A percentile compares a stretch with the other conserved stretches of the same genome.
Conservation (phyloP, 495 filamentous ascomycete species). For the Lophium mytilinum region DNA sequence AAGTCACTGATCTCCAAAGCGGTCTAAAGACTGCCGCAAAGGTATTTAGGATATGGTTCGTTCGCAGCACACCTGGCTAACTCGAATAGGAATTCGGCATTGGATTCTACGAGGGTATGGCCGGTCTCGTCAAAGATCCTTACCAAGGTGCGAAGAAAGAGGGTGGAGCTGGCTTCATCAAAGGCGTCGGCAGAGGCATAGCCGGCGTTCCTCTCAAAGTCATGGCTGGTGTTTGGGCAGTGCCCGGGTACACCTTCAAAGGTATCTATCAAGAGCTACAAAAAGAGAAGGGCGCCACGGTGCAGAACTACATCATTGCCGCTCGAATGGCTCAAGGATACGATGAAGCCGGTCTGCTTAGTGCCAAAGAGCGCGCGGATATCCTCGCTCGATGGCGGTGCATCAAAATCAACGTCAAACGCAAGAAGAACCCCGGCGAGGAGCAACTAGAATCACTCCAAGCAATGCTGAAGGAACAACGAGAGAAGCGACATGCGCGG, state of each 20-base stretch:
- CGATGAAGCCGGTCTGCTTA: slow-evolving; percentile 46
- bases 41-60: slow-evolving; percentile 8
- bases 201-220: slow-evolving; percentile 24
- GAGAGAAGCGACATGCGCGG: slow-evolving; percentile 26
- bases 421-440: slow-evolving; percentile 45
- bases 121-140: slow-evolving; percentile 33
- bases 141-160: slow-evolving; percentile 33
- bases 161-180: slow-evolving; percentile 30
- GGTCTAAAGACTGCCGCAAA: slow-evolving; percentile 47
- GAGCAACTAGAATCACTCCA: slow-evolving; percentile 28
- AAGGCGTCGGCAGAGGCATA: slow-evolving; percentile 36
- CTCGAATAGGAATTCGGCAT: slow-evolving; percentile 21
- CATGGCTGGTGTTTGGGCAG: slow-evolving; percentile 22
- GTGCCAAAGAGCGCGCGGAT: slow-evolving; percentile 46
- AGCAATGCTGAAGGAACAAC: slow-evolving; percentile 29
- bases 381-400: slow-evolving; percentile 51
- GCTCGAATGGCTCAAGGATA: slow-evolving; percentile 65
- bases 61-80: neutral
- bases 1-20: slow-evolving; percentile 60
- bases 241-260: slow-evolving; percentile 29
- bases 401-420: slow-evolving; percentile 46
- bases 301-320: slow-evolving; percentile 63
- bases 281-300: slow-evolving; percentile 52
- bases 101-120: slow-evolving; percentile 32
- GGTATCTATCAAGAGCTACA: slow-evolving; percentile 68